phyloP scores from a whole-genome alignment of 345 rosid genomes.

The Linum lewisii region DNA sequence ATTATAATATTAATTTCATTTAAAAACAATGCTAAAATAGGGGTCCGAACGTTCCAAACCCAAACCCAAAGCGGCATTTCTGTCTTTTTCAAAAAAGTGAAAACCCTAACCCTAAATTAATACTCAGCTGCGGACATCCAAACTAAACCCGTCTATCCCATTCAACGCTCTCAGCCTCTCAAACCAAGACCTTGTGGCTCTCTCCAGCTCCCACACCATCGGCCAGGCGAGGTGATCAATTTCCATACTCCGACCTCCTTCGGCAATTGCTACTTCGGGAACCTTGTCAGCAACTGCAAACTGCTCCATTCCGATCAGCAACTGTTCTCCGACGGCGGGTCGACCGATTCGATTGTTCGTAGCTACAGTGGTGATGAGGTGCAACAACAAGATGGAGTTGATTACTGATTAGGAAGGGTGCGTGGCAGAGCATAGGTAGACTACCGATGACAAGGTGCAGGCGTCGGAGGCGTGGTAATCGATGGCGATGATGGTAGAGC shows the following conservation, averaged over 20 bases:
- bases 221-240: conserved; percentile 3
- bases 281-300: not conserved
- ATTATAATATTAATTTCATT: no score
- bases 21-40: no score
- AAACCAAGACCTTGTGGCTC: not conserved
- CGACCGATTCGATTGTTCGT: conserved; percentile 1
- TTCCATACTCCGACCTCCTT: conserved; percentile 1
- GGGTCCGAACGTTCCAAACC: no score
- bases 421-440: no score
- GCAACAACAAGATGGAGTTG: no score
- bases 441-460: no score
- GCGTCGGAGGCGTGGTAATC: no score
- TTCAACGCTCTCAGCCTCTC: conserved; percentile 3
- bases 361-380: not conserved
- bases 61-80: no score
- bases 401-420: no score
- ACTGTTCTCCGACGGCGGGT: conserved; percentile 3
- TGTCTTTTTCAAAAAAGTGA: no score
- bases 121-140: not conserved
- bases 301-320: conserved; percentile 7
- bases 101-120: no score
- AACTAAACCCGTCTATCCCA: not conserved
- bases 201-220: not conserved
- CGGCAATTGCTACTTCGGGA: not conserved
- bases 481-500: no score